Percentiles rank a stretch among this genome's conserved stretches.
Conservation (phyloP, 805 yeast species). For the Alloascoidea hylecoeti region DNA sequence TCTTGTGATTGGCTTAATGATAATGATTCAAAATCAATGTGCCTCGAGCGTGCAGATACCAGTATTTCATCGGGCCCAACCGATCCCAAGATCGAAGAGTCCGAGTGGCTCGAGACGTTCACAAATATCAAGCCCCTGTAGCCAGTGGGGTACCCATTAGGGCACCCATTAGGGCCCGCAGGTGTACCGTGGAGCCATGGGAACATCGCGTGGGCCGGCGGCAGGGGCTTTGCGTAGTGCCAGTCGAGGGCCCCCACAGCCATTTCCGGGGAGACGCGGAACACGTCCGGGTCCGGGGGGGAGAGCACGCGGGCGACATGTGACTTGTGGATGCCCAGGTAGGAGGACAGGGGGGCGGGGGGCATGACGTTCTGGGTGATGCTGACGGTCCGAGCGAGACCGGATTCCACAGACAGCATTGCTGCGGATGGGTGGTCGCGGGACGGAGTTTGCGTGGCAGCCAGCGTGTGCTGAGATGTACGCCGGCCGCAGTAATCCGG, state of each 20-base stretch:
- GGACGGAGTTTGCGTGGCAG: too few relatives aligned
- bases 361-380: neutral
- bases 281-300: neutral
- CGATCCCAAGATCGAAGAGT: constrained; percentile 12
- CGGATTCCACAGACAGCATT: neutral
- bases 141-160: constrained; percentile 21
- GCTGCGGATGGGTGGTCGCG: too few relatives aligned
- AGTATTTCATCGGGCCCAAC: constrained; percentile 12
- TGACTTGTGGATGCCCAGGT: neutral
- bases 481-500: too few relatives aligned
- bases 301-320: neutral
- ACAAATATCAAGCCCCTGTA: constrained; percentile 11
- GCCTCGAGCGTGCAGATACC: too few relatives aligned
- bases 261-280: neutral
- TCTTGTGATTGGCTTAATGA: neutral
- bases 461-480: too few relatives aligned
- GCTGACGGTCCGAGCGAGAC: neutral
- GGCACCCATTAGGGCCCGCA: constrained; percentile 34
- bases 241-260: neutral
- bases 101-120: constrained; percentile 10
- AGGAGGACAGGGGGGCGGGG: neutral
- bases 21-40: neutral
- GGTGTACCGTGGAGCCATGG: constrained; percentile 72
- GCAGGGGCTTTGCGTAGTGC: constrained; percentile 18
- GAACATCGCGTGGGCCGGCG: constrained; percentile 46